Evolutionary conservation across 2,329 filamentous ascomycete genomes (phyloP).

Genomic region (Hirsutella rhossiliensis): DNA sequence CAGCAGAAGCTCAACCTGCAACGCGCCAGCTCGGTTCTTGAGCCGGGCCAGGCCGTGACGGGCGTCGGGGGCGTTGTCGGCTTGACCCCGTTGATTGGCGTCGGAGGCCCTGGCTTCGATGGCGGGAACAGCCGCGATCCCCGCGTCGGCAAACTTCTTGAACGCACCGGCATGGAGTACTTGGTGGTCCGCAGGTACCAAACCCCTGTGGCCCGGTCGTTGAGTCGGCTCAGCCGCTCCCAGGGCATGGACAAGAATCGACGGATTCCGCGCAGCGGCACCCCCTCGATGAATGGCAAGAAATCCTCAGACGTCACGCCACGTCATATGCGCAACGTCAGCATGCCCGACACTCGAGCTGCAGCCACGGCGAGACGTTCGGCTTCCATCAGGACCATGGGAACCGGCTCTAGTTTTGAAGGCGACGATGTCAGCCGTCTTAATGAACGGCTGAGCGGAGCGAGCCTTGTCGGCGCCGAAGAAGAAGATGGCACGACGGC

Average conservation of each 20-base stretch:
- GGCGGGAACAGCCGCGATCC: conserved; percentile 41
- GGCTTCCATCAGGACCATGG: conserved; percentile 24
- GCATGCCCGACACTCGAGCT: conserved; percentile 22
- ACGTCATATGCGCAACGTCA: conserved; percentile 26
- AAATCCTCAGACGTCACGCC: conserved; percentile 15
- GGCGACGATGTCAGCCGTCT: conserved; percentile 29
- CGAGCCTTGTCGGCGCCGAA: conserved; percentile 34
- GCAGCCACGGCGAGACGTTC: conserved; percentile 18
- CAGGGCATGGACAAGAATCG: conserved; percentile 38
- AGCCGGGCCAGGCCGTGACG: conserved; percentile 39
- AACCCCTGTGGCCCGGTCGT: conserved; percentile 54
- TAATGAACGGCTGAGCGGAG: conserved; percentile 34
- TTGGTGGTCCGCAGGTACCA: conserved; percentile 62
- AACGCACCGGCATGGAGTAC: conserved; percentile 61
- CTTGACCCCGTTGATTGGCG: conserved; percentile 36
- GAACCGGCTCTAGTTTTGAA: conserved; percentile 31
- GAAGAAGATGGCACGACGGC: conserved; percentile 38
- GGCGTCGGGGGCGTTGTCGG: conserved; percentile 25
- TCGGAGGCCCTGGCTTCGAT: conserved; percentile 43
- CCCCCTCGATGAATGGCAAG: conserved; percentile 25
- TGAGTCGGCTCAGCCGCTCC: conserved; percentile 33
- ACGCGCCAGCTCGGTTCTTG: conserved; percentile 59
- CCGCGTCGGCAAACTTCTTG: conserved; percentile 51
- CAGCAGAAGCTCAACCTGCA: conserved; percentile 69
- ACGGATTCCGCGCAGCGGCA: conserved; percentile 31